Base-by-base conservation (phyloP, 495 filamentous ascomycete genomes). In the Penicillium canariense region DNA sequence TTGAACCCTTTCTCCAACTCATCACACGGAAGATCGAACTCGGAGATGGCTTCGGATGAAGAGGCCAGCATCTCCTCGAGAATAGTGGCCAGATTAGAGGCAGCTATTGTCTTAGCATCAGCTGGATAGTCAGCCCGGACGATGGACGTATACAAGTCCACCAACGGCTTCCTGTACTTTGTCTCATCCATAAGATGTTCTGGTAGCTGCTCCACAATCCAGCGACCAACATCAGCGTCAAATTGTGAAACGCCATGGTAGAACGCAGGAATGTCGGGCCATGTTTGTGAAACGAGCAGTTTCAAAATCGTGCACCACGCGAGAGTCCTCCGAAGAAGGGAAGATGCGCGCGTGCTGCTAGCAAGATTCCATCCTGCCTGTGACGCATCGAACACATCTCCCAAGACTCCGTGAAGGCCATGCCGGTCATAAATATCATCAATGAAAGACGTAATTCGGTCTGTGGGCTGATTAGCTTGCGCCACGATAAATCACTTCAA, bases 141-240 rank as follows among this genome's bases (percentile, higher is more conserved):
- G 26, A 74, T 39, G 4, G 65, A 63, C 0, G 66, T 52, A 47
- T 75, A 75, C 11, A 77, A 52, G 6, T 55, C 38, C 12, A 61
- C 50, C 32, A 77, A 48, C 0, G 55, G 50, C 23, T 60, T 58
- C 23, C 54, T 62, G 35, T 70, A 66, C 20, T 43, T 49, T 1
- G 61, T 51, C 1, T 64, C 59, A 15, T 45, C 49, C 7, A 55
- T 59, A 28, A 71, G 58, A 15, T 55, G 57, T 2, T 68, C 62
- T 1, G 68, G 60, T 20, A 75, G 50, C 25, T 60, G 55, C 22
- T 75, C 68, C 35, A 69, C 39, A n/a, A 78, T 52, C 71, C 73
- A 78, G 40, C 62, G 54, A n/a, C 64, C 68, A 12, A 65, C 69
- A 56, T 78, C 67, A 17, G 67, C 59, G 52, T 78, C 75, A 15